phyloP scores from a whole-genome alignment of 2,329 filamentous ascomycete genomes.

The Botrytis galanthina region DNA sequence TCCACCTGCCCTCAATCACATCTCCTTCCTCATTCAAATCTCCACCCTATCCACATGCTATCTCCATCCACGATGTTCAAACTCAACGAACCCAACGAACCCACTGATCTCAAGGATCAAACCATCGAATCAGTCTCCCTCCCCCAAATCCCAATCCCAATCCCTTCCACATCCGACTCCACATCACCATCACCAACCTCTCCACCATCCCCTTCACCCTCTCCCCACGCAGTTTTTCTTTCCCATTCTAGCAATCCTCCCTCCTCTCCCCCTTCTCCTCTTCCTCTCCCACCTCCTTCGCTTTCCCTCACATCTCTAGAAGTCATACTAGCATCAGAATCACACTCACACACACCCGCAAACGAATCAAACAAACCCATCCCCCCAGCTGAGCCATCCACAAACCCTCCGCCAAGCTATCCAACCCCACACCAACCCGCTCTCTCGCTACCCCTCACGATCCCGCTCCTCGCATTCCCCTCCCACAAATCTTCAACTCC shows the following conservation, averaged over 20 bases:
- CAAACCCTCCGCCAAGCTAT: no score
- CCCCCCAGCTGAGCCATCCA: no score
- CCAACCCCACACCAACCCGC: no score
- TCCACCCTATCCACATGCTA: background rate
- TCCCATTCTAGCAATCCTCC: no score
- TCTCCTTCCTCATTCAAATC: no score
- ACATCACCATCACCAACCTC: background rate
- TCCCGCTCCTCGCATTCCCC: background rate
- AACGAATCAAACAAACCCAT: accelerated
- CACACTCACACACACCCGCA: no score
- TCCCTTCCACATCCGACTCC: background rate
- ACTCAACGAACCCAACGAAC: background rate
- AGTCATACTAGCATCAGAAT: background rate
- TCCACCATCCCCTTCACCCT: no score
- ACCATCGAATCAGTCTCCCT: background rate
- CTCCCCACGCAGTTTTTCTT: accelerated
- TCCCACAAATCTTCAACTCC: background rate
- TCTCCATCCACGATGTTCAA: background rate
- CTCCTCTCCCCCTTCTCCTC: background rate
- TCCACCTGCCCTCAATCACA: no score
- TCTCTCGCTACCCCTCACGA: no score
- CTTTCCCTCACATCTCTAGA: background rate
- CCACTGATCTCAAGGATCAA: background rate
- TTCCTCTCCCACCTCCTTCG: background rate
- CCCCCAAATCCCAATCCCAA: background rate